Conservation (phyloP, 108 stramenopile genomes). For the Thalassiosira profunda region DNA sequence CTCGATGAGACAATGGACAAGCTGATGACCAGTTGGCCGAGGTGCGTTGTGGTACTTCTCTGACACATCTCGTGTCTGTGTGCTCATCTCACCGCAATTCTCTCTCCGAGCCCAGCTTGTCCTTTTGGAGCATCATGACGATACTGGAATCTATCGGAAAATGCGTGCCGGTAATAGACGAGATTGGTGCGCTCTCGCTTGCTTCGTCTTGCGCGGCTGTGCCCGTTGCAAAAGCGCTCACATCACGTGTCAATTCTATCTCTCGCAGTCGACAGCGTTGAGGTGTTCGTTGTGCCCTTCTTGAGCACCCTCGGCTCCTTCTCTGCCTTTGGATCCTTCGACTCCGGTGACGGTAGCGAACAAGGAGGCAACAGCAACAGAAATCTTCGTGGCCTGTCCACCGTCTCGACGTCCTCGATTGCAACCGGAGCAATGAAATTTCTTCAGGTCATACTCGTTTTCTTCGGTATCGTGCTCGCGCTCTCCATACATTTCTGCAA, state of each 20-base stretch:
- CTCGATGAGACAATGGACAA: conserved; percentile 49
- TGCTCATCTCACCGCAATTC: too few relatives aligned
- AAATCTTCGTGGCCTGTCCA: not conserved
- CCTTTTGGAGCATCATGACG: conserved; percentile 18
- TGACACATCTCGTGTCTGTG: too few relatives aligned
- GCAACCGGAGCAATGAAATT: too few relatives aligned
- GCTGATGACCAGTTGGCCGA: conserved; percentile 45
- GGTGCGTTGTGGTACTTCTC: conserved; percentile 14
- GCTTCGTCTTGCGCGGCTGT: too few relatives aligned
- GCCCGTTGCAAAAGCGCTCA: too few relatives aligned
- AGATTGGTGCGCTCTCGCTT: too few relatives aligned
- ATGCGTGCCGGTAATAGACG: conserved; percentile 56
- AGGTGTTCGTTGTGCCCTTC: conserved; percentile 50
- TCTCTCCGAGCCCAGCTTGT: too few relatives aligned
- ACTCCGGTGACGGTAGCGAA: not conserved
- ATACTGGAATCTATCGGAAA: conserved; percentile 48
- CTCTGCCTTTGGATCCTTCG: conserved; percentile 46
- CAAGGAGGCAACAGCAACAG: not conserved
- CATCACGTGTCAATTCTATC: too few relatives aligned
- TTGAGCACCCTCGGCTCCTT: conserved; percentile 41
- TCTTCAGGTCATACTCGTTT: conserved; percentile 34
- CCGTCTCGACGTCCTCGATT: not conserved
- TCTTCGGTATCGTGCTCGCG: conserved; percentile 47
- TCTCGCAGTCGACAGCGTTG: conserved; percentile 39
- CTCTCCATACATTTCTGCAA: conserved; percentile 54